phyloP scores from a whole-genome alignment of 192 early-diverging fungal genomes.

The Podila clonocystis region DNA sequence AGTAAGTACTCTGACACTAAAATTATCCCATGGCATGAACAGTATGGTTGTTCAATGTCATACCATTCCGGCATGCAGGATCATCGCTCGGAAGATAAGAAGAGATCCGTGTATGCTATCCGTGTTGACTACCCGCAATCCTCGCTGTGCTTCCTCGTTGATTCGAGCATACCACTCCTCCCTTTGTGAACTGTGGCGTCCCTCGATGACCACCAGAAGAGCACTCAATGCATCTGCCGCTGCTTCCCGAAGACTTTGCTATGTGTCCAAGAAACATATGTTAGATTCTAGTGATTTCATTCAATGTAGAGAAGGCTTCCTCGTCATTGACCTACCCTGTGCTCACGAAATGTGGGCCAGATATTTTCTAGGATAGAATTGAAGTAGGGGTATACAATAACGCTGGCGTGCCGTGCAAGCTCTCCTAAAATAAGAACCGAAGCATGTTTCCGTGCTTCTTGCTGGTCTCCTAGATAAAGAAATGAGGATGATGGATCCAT shows the following conservation, averaged over 20 bases:
- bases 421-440: slow-evolving; percentile 81
- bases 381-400: slow-evolving; percentile 85
- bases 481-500: background rate
- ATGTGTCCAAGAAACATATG: background rate
- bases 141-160: slow-evolving; percentile 81
- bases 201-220: slow-evolving; percentile 80
- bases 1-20: background rate
- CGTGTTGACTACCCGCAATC: slow-evolving; percentile 68
- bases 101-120: slow-evolving; percentile 89
- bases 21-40: background rate
- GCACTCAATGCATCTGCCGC: slow-evolving; percentile 85
- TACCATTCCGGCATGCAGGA: slow-evolving; percentile 83
- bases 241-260: slow-evolving; percentile 75
- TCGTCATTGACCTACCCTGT: slow-evolving; percentile 53
- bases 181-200: slow-evolving; percentile 73
- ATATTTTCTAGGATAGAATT: slow-evolving; percentile 84
- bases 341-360: slow-evolving; percentile 84
- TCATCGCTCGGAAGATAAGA: slow-evolving; percentile 81
- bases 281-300: background rate
- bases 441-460: slow-evolving; percentile 80
- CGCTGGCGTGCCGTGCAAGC: slow-evolving; percentile 79
- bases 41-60: background rate
- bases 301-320: background rate
- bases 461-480: slow-evolving; percentile 66
- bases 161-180: slow-evolving; percentile 78